Evolutionary conservation across 139 green algal genomes (phyloP), one percentile per base, ranked within the genome.

Genomic region (Chlamydomonas incerta): DNA sequence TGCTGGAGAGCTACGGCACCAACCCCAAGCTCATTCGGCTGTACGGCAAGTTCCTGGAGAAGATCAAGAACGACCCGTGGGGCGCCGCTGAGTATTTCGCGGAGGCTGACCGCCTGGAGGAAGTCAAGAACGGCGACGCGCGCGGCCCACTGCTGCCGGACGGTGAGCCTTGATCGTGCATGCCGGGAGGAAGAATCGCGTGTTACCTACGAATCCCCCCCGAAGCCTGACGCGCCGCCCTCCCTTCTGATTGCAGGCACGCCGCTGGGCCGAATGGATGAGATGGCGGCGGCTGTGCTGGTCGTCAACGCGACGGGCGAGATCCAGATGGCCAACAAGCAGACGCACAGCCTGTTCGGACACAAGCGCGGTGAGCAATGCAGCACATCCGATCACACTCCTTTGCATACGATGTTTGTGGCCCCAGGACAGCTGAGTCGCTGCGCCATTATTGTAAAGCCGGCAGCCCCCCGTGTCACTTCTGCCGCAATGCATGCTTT

Each of bases 51-150:
- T 88, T 88, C 69, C 68, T 89, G 31, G 69, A 83, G 60, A 85
- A 63, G 28, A 75, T 89, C 74, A 83, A 87, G 63, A 87, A 87
- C 71, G 79, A 89, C 71, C 86, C 86, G 1, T 89, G 75, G 75
- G 35, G 58, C 11, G 85, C 75, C 47, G 31, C 77, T 4, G 63
- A 74, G 46, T 85, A 85, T 20, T 85, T 69, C 18, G 60, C 66
- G 6, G 79, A 75, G 31, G 79, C 79, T 14, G 79, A 85, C 21
- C 65, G 79, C 21, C 46, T 85, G 31, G 65, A 85, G 33, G 79
- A 85, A 50, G 17, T 50, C 17, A 71, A 85, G 63, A 57, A 67
- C n/a, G 46, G 31, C 23, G 65, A 85, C 47, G 47, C 37, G 1
- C 29, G n/a, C 3, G 79, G 79, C 0, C 79, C 79, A 0, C 50